Conservation (phyloP, 495 filamentous ascomycete species). For the Filosporella fistucella region DNA sequence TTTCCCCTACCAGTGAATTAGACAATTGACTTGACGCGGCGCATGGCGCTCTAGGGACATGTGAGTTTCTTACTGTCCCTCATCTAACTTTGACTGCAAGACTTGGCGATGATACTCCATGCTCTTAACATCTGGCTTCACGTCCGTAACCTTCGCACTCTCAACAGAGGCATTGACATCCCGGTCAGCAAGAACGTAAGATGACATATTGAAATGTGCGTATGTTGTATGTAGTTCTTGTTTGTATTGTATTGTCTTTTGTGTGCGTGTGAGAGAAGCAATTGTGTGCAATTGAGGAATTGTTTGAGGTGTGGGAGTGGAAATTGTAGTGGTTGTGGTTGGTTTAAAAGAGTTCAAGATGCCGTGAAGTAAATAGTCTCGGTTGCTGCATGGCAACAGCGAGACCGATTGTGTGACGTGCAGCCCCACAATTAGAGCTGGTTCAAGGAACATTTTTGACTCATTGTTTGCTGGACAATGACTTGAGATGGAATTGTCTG, state of each 20-base stretch:
- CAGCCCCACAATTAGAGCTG: too few relatives aligned
- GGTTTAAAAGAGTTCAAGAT: neutral
- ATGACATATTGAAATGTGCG: slow-evolving; percentile 21
- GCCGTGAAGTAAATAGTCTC: neutral
- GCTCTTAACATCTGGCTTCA: slow-evolving; percentile 42
- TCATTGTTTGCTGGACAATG: too few relatives aligned
- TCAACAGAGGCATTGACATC: slow-evolving; percentile 45
- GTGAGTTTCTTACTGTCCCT: slow-evolving; percentile 31
- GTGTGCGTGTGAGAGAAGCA: neutral
- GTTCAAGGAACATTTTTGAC: too few relatives aligned
- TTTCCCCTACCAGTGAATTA: slow-evolving; percentile 35
- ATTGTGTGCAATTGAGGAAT: neutral
- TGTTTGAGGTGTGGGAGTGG: neutral
- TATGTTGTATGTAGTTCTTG: slow-evolving; percentile 4
- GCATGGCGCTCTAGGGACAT: too few relatives aligned
- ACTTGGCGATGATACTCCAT: slow-evolving; percentile 81
- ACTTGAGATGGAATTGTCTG: too few relatives aligned
- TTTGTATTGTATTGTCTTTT: too few relatives aligned
- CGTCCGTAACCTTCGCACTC: slow-evolving; percentile 6
- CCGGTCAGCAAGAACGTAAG: slow-evolving; percentile 48
- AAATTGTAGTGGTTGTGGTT: neutral
- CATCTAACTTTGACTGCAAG: slow-evolving; percentile 65
- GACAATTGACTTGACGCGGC: neutral
- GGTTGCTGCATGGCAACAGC: too few relatives aligned
- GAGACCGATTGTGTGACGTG: too few relatives aligned